Percentiles rank a stretch among this genome's conserved stretches.
phyloP scores from a whole-genome alignment of 2,329 filamentous ascomycete species.

The Pochonia chlamydosporia region DNA sequence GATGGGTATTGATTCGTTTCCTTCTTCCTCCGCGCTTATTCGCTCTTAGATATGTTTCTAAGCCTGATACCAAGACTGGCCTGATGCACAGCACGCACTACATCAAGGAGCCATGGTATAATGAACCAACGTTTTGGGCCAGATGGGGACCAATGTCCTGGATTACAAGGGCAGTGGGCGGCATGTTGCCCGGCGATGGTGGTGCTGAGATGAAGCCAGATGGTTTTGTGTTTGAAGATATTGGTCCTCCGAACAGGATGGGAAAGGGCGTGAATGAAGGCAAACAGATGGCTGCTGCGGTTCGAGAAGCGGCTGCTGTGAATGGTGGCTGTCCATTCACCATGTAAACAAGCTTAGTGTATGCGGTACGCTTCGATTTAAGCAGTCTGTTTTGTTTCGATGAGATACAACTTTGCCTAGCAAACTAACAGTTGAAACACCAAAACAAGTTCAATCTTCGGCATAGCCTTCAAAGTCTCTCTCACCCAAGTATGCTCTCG shows the following conservation, averaged over 20 bases:
- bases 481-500: no score
- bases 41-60: constrained; percentile 32
- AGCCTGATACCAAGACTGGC: constrained; percentile 47
- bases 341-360: no score
- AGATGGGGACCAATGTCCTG: constrained; percentile 55
- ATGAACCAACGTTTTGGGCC: constrained; percentile 52
- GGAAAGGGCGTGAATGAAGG: no score
- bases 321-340: no score
- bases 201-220: constrained; percentile 32
- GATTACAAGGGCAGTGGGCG: constrained; percentile 37
- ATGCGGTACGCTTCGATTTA: no score
- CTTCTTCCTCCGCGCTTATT: constrained; percentile 52
- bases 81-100: constrained; percentile 45
- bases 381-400: no score
- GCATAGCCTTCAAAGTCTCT: no score
- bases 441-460: no score
- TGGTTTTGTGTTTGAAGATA: constrained; percentile 50
- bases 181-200: constrained; percentile 38
- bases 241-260: constrained; percentile 54
- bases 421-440: no score
- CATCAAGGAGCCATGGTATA: constrained; percentile 61
- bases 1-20: constrained; percentile 52
- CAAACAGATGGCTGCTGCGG: no score
- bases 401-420: no score
- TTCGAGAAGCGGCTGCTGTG: no score